phyloP scores from a whole-genome alignment of 176 grass and related monocot species.

The Paspalum notatum region DNA sequence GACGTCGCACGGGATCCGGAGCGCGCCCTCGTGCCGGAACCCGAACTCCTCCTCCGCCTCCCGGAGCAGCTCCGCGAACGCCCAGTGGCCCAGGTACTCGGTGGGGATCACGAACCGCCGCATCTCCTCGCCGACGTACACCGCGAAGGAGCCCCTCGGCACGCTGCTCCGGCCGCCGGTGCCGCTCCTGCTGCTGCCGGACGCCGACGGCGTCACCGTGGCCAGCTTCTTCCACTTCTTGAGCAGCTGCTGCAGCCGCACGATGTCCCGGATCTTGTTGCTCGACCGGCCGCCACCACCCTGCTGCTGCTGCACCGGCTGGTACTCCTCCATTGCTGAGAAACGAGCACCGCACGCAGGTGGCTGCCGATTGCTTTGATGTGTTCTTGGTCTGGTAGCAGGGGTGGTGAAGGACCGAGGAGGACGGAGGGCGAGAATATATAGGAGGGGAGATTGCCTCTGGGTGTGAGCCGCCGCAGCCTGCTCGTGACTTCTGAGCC shows the following conservation, averaged over 20 bases:
- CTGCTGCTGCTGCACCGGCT: constrained; percentile 30
- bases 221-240: constrained; percentile 84
- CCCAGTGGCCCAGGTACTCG: constrained; percentile 72
- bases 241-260: constrained; percentile 81
- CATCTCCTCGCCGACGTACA: constrained; percentile 91
- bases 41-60: constrained; percentile 96
- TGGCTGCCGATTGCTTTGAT: neutral
- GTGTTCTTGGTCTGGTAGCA: neutral
- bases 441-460: constrained; percentile 25
- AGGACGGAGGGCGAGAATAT: constrained; percentile 25
- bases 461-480: constrained; percentile 9
- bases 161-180: constrained; percentile 33
- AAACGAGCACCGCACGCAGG: too few relatives aligned
- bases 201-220: constrained; percentile 41
- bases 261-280: constrained; percentile 86
- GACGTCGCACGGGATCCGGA: constrained; percentile 87
- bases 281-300: constrained; percentile 44
- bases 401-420: neutral
- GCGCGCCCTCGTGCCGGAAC: constrained; percentile 79
- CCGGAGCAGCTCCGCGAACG: constrained; percentile 73
- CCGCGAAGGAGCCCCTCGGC: constrained; percentile 78
- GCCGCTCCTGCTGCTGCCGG: neutral
- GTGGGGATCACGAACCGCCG: constrained; percentile 94
- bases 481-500: constrained; percentile 37
- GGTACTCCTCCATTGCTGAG: constrained; percentile 23